These are phyloP conservation scores for Solanum pennellii DNA, from an alignment of 257 asterid species.

Conservation along the genomic window DNA sequence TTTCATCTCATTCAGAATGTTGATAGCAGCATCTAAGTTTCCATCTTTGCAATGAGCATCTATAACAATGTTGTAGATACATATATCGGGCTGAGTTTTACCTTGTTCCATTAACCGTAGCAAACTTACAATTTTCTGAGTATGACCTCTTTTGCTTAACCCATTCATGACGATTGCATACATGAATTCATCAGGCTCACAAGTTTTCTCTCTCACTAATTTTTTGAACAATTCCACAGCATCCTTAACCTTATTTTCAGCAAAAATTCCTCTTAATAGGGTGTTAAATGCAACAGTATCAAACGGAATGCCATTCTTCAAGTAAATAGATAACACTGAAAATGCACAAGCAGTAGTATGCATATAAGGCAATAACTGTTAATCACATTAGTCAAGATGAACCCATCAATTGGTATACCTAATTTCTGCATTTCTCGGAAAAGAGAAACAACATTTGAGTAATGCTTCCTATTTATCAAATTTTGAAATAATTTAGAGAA, in stretches of 20 bases:
- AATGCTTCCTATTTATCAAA: not conserved
- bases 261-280: constrained; percentile 10
- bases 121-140: not conserved
- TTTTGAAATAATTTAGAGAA: not conserved
- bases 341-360: not conserved
- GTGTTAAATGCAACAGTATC: not conserved
- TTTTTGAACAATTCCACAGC: constrained; percentile 10
- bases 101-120: not conserved
- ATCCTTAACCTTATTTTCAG: not conserved
- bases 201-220: constrained; percentile 3
- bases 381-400: not conserved
- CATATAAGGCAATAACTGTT: not conserved
- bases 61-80: not conserved
- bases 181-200: constrained; percentile 2
- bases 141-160: constrained; percentile 17
- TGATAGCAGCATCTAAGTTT: constrained; percentile 4
- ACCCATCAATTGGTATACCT: not conserved
- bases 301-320: constrained; percentile 7
- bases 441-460: not conserved
- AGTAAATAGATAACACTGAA: not conserved
- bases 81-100: not conserved
- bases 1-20: constrained; percentile 3
- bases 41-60: constrained; percentile 10
- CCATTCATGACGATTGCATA: constrained; percentile 4
- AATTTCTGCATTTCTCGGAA: not conserved